phyloP scores from a whole-genome alignment of 352 stramenopile genomes.

The Phytophthora vignae region DNA sequence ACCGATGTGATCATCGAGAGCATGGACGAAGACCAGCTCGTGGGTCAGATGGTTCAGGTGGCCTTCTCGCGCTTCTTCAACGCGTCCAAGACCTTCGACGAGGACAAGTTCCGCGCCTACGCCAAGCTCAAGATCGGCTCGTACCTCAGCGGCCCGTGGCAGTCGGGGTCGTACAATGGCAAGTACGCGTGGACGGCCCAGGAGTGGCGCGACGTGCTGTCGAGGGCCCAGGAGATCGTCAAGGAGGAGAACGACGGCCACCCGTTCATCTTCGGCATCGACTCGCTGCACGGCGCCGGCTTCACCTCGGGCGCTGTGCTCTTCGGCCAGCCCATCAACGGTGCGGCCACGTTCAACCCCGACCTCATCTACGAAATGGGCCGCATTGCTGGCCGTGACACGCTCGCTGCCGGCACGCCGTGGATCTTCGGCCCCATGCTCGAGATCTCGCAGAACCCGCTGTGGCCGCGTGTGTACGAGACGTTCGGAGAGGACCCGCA shows the following conservation, averaged over 20 bases:
- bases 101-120: slow-evolving; percentile 65
- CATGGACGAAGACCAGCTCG: slow-evolving; percentile 44
- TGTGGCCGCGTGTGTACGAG: slow-evolving; percentile 91
- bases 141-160: slow-evolving; percentile 81
- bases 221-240: slow-evolving; percentile 78
- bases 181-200: slow-evolving; percentile 58
- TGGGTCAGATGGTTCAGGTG: slow-evolving; percentile 92
- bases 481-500: slow-evolving; percentile 93
- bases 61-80: slow-evolving; percentile 79
- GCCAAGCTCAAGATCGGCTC: slow-evolving; percentile 86
- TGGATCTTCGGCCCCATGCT: slow-evolving; percentile 92
- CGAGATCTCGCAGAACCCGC: slow-evolving; percentile 83
- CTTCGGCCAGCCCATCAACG: slow-evolving; percentile 90
- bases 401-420: slow-evolving; percentile 80
- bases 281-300: slow-evolving; percentile 90
- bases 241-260: slow-evolving; percentile 67
- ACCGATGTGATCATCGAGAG: slow-evolving; percentile 44
- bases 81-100: slow-evolving; percentile 62
- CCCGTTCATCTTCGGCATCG: slow-evolving; percentile 88
- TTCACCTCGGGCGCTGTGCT: slow-evolving; percentile 83
- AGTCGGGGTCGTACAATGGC: slow-evolving; percentile 31
- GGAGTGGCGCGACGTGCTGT: slow-evolving; percentile 75
- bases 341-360: slow-evolving; percentile 88
- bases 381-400: slow-evolving; percentile 80
- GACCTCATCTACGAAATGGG: slow-evolving; percentile 75